A percentile compares a stretch with the other conserved stretches of the same genome.
Evolutionary conservation across 1,284 basidiomycete genomes (phyloP).

Genomic region (Ceratobasidium sp.): DNA sequence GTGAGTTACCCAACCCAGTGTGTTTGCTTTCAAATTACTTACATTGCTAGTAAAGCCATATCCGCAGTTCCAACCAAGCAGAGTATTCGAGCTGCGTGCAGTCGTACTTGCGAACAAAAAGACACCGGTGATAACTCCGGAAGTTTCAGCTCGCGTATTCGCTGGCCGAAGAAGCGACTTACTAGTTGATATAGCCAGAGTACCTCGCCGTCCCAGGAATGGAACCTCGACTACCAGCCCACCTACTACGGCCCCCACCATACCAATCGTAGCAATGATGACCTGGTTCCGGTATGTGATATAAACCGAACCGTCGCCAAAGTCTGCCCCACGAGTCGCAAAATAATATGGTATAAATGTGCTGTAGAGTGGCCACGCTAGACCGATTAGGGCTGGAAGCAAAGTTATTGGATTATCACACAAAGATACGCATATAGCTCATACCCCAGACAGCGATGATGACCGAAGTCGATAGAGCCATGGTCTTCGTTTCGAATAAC

Average conservation of each 20-base stretch:
- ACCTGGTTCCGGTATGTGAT: constrained; percentile 78
- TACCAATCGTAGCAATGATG: constrained; percentile 74
- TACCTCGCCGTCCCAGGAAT: constrained; percentile 71
- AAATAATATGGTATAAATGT: constrained; percentile 75
- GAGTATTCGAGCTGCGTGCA: constrained; percentile 69
- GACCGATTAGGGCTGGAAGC: constrained; percentile 72
- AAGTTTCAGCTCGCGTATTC: neutral
- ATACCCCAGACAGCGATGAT: constrained; percentile 73
- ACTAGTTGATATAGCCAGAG: constrained; percentile 71
- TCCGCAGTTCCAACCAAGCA: constrained; percentile 81
- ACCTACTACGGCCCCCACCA: constrained; percentile 74
- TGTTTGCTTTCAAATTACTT: constrained; percentile 52
- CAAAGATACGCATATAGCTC: constrained; percentile 39
- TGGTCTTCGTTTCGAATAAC: too few species aligned
- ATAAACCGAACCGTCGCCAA: constrained; percentile 72
- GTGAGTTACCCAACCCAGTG: constrained; percentile 50
- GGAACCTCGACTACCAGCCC: constrained; percentile 72
- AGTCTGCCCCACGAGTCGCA: constrained; percentile 69
- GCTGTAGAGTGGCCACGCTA: constrained; percentile 81
- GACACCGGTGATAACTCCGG: constrained; percentile 71
- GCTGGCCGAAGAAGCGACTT: constrained; percentile 47
- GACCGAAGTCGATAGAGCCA: constrained; percentile 60
- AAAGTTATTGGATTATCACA: neutral
- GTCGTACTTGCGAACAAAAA: constrained; percentile 79
- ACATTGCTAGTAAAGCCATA: constrained; percentile 73